Base-by-base conservation (phyloP, 192 early-diverging fungal species). In the Kickxella alabastrina region DNA sequence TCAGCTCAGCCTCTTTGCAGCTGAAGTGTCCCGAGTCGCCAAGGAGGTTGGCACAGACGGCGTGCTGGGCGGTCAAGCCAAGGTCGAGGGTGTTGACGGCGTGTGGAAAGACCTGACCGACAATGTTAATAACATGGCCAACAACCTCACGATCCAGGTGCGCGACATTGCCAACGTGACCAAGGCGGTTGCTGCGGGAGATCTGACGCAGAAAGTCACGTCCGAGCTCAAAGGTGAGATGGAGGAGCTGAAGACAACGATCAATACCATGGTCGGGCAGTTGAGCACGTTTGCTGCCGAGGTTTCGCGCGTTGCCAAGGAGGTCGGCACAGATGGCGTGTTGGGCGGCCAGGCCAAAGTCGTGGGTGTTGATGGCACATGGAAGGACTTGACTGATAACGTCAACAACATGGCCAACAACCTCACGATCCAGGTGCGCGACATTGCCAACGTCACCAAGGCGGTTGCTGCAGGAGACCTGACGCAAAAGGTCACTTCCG, bases 231-330 rank as follows among this genome's bases (percentile, higher is more conserved):
- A 75, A 18, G 80, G 80, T 17, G 82, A 82, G 58, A 82, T 83
- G 66, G 49, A 80, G 4, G 85, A 83, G 45, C 67, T 90, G 2
- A 83, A 81, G 36, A 57, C 76, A 8, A 83, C 81, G 0, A 83
- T 85, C 43, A 85, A 85, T 45, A 79, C 74, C 28, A 83, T 88
- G 83, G 84, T 83, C 24, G 81, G 80, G 37, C 82, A 80, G 41
- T 60, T 82, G 19, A 49, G 53, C 14, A 76, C 73, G 0, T 87
- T 87, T 61, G 80, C 86, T 0, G 43, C 68, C 0, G 86, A 87
- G 55, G 84, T 87, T 1, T 79, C 85, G 1, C 81, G 85, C 52
- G 85, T 87, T 9, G 80, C 82, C 22, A 52, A 62, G 9, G 81
- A 84, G 47, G 85, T 86, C 28, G 85, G 85, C 3, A 86, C 85